Evolutionary conservation across 805 yeast genomes (phyloP).

Genomic region (Candida railenensis): DNA sequence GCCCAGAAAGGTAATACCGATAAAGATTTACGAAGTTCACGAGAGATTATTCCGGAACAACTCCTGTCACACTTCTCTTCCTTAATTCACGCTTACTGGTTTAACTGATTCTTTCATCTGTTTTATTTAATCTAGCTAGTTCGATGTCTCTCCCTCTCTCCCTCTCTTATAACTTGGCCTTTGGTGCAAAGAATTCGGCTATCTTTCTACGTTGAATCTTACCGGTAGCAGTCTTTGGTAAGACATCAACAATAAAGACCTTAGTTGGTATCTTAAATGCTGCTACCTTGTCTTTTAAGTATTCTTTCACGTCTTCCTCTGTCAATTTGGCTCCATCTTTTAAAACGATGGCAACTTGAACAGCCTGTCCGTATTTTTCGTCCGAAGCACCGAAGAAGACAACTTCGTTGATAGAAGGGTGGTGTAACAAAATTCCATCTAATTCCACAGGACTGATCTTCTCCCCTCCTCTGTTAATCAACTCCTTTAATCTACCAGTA

Average conservation of each 20-base stretch:
- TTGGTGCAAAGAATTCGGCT: constrained; percentile 47
- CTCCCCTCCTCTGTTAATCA: constrained; percentile 77
- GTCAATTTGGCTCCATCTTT: constrained; percentile 37
- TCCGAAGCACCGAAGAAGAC: constrained; percentile 70
- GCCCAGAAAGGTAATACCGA: no score
- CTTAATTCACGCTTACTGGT: no score
- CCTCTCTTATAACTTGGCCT: constrained; percentile 28
- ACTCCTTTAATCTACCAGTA: constrained; percentile 72
- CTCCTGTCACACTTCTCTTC: no score
- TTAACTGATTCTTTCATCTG: not conserved
- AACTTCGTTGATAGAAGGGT: constrained; percentile 66
- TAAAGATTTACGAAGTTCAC: no score
- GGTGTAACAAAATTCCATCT: constrained; percentile 58
- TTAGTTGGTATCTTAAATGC: constrained; percentile 60
- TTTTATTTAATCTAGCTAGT: not conserved
- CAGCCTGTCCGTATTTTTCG: constrained; percentile 67
- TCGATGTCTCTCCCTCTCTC: no score
- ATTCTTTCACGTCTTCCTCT: constrained; percentile 46
- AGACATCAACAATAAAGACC: constrained; percentile 54
- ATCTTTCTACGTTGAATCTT: constrained; percentile 69
- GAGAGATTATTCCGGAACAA: no score
- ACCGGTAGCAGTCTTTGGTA: constrained; percentile 80
- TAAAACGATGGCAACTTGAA: constrained; percentile 67
- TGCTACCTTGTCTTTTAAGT: constrained; percentile 46
- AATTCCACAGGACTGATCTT: constrained; percentile 73